Evolutionary conservation across 2,329 filamentous ascomycete genomes (phyloP), one percentile per base, ranked within the genome.

Genomic region (Alternaria sp.): DNA sequence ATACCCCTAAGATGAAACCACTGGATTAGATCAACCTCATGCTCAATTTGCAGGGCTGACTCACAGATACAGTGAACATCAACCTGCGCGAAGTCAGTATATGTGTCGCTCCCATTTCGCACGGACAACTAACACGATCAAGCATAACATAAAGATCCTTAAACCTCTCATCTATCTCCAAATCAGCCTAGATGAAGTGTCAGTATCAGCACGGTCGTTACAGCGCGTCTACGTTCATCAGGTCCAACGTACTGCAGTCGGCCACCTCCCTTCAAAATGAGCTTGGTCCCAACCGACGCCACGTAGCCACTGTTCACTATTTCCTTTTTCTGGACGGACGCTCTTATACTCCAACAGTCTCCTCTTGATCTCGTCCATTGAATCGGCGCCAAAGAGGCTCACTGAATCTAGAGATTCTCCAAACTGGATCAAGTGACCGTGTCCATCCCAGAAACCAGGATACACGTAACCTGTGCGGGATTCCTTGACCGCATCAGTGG

Each of bases 261-360:
- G 90, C 89, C 90, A 78, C 15, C 64, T 89, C 6, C 84, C 84
- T 3, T 87, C 86, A 72, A 91, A 86, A 21, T 83, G 82, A 61
- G 87, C 87, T 79, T 92, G 90, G 72, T 92, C 90, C 90, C 90
- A 92, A 1, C 90, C 90, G 13, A 90, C 83, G 0, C 90, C 90
- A 59, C 89, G 82, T 49, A 91, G 78, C 90, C 90, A 92, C 58
- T 88, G 83, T 7, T 84, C 79, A 32, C 79, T 81, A 0, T 83
- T 83, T 1, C 89, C 89, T 10, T 83, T 83, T 0, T 80, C 83
- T 0, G 85, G 82, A 65, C 89, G 83, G 5, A 73, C 69, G 0
- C 70, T 74, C 23, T 88, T 75, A 65, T 90, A 91, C 2, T 74
- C 72, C 9, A 81, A 80, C 43, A 91, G 79, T 6, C 88, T 83